A percentile compares a stretch with the other conserved stretches of the same genome.
These are phyloP conservation scores for Aspergillus cejpii DNA, from an alignment of 2,329 filamentous ascomycete species.

Conservation along the genomic window DNA sequence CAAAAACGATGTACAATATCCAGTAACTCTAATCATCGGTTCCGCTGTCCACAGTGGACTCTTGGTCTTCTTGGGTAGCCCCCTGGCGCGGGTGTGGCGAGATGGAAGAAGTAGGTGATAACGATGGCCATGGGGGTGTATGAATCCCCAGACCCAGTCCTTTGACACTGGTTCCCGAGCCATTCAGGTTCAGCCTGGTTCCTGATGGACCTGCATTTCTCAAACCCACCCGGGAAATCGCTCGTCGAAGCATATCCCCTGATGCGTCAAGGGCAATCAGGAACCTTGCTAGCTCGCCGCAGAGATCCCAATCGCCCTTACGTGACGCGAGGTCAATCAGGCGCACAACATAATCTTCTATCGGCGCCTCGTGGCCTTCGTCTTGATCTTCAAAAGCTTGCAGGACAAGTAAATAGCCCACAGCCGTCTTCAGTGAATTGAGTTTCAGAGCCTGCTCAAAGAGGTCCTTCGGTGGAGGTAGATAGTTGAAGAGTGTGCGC, in stretches of 20 bases:
- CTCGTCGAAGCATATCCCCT: conserved; percentile 62
- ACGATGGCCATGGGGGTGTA: conserved; percentile 29
- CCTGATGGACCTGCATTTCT: conserved; percentile 15
- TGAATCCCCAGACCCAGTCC: conserved; percentile 32
- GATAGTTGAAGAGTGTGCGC: conserved; percentile 84
- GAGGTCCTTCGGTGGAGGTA: conserved; percentile 82
- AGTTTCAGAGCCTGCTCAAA: conserved; percentile 87
- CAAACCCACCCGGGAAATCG: conserved; percentile 39
- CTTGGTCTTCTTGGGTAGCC: background rate
- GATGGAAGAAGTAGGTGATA: conserved; percentile 26
- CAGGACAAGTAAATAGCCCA: conserved; percentile 89
- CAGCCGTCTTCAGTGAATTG: conserved; percentile 86
- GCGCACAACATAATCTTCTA: conserved; percentile 58
- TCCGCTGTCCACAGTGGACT: background rate
- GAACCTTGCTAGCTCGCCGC: conserved; percentile 91
- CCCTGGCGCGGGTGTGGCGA: conserved; percentile 13
- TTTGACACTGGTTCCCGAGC: conserved; percentile 25
- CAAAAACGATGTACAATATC: too few species aligned
- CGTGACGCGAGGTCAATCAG: conserved; percentile 73
- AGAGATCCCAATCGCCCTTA: conserved; percentile 89
- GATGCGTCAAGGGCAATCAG: conserved; percentile 84
- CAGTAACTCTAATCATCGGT: background rate
- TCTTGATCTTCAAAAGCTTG: conserved; percentile 64
- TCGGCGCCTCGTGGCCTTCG: conserved; percentile 46
- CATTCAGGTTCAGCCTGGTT: conserved; percentile 18